Evolutionary conservation across 441 rosid species (phyloP), one percentile per base, ranked within the genome.

Genomic region (Eruca vesicaria): DNA sequence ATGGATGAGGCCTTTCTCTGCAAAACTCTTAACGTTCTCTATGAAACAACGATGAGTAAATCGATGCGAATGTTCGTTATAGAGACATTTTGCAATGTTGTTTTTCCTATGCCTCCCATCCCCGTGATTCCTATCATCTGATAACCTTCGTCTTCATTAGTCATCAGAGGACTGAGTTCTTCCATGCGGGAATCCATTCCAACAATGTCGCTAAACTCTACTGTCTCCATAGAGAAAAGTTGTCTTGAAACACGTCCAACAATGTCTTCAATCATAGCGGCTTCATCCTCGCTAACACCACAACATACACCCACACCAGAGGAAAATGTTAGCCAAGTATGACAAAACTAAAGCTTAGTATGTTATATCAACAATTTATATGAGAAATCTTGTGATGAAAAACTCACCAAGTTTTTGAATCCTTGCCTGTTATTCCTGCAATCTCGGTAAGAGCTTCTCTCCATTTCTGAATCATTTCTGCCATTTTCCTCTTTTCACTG

Each of bases 91-190:
- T 41, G 82, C 82, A 10, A 79, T 55, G 0, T 76, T 74, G 82
- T 74, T 66, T 77, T 78, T 8, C 81, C 83, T 0, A 82, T 72
- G 11, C 87, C 87, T 26, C 84, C 84, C 73, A 84, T 82, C 1
- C 84, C 85, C 72, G 80, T 81, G 3, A 84, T 73, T 11, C 84
- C 87, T 18, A 82, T 32, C 23, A 77, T 68, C 0, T 77, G 56
- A n/a, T n/a, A 61, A 84, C 80, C 19, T n/a, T 76, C 77, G 10
- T 58, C 18, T 21, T 9, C 14, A 19, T 12, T 23, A 3, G 26
- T 6, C 33, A 84, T 35, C 2, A 28, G 32, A 15, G 71, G 59
- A 52, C 32, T 3, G 3, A 84, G 0, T 4, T n/a, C 14, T 18
- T 74, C 43, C 33, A 79, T n/a, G 77, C 57, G 74, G 4, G 26